Conservation (phyloP, 1,284 basidiomycete species). For the Leccinum pachyderme region DNA sequence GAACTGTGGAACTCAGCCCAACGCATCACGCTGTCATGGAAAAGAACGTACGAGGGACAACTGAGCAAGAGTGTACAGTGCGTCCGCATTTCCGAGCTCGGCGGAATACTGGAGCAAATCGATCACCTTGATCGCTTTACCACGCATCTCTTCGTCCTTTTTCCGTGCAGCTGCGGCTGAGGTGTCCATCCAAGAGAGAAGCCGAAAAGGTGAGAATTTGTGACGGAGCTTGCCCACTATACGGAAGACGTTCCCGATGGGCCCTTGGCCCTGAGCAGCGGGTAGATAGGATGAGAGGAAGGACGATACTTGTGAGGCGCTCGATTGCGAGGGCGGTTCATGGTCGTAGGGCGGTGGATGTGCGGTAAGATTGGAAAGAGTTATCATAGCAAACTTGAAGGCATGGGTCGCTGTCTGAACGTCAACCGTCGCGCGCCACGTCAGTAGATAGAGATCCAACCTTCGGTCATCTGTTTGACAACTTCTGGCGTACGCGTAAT, state of each 20-base stretch:
- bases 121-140: conserved; percentile 72
- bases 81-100: conserved; percentile 75
- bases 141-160: conserved; percentile 59
- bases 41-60: conserved; percentile 50
- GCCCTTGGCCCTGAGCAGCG: conserved; percentile 68
- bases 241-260: conserved; percentile 62
- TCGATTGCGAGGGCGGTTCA: conserved; percentile 42
- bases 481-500: conserved; percentile 16
- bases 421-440: conserved; percentile 4
- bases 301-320: conserved; percentile 44
- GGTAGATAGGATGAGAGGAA: conserved; percentile 63
- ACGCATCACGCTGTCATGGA: background rate
- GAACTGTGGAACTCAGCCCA: conserved; percentile 45
- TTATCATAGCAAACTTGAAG: conserved; percentile 67
- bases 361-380: conserved; percentile 59
- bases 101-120: conserved; percentile 77
- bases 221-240: conserved; percentile 62
- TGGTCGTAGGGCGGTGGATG: conserved; percentile 53
- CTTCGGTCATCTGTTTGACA: conserved; percentile 48
- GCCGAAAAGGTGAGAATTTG: conserved; percentile 45
- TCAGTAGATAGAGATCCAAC: conserved; percentile 29
- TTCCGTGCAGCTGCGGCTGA: conserved; percentile 42
- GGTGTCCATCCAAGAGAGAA: conserved; percentile 45
- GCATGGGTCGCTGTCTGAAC: conserved; percentile 55
- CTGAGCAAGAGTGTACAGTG: conserved; percentile 68